Base-by-base conservation (phyloP, 108 stramenopile genomes). In the Fragilaria crotonensis region DNA sequence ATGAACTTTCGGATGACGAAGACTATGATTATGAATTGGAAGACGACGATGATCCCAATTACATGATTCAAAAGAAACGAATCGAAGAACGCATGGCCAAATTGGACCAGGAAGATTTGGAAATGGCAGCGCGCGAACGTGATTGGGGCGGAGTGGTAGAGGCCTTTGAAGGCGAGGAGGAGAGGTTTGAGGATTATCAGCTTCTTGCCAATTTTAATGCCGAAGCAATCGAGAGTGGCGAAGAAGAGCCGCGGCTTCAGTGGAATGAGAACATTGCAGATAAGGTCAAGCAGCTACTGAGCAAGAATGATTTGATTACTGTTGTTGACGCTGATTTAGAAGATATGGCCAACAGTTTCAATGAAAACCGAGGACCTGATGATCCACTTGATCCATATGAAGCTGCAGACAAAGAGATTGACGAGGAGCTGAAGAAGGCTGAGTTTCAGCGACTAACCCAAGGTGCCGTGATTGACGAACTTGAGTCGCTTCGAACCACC, bases 391-490 rank as follows among this genome's bases (percentile, higher is more conserved):
- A 68, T 27, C 57, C 79, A 18, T 85, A 68, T 62, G 80, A 79
- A 50, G 45, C 45, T 14, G 60, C 79, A 22, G 54, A 78, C 28
- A 76, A 80, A 44, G 45, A 23, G 33, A 41, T 78, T 14, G 68
- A 59, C 47, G 54, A 79, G 48, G 80, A 83, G 46, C 73, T 77
- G 68, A 76, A 83, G 58, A 78, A 78, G 54, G 78, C 81, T 20
- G 69, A 61, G 14, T 51, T 76, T 54, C 71, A 72, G 33, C 70
- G 71, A 45, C 54, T 68, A 52, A 71, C 68, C 31, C 75, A 82
- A 46, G 67, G 63, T 51, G 76, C 77, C 33, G 57, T 67, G 55
- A 63, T 77, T 17, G n/a, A n/a, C n/a, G n/a, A n/a, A n/a, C 33
- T 20, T n/a, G 52, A 59, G 9, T 71, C 70, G 9, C 71, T 75